phyloP scores from a whole-genome alignment of 2,329 filamentous ascomycete genomes.

The Arthrobotrys conoides region DNA sequence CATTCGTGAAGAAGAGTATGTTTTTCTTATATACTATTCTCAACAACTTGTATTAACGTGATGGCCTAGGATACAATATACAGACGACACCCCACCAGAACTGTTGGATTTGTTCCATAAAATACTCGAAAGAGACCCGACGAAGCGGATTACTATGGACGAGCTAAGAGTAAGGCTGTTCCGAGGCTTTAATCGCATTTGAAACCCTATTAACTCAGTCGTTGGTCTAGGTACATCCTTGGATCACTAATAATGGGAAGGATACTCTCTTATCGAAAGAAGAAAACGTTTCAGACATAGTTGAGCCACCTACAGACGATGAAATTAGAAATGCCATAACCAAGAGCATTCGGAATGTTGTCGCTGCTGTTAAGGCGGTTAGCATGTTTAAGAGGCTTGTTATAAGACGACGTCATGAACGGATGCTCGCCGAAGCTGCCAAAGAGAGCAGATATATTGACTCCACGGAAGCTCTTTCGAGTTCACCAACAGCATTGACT shows the following conservation, averaged over 20 bases:
- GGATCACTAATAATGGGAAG: conserved; percentile 85
- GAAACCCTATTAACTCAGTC: conserved; percentile 5
- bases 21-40: not conserved
- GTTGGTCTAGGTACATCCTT: conserved; percentile 80
- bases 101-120: conserved; percentile 81
- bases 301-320: conserved; percentile 88
- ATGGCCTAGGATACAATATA: conserved; percentile 70
- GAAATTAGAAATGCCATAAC: conserved; percentile 94
- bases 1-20: conserved; percentile 78
- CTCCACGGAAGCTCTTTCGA: conserved; percentile 41
- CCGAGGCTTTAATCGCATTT: not conserved
- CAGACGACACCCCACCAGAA: conserved; percentile 75
- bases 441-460: conserved; percentile 27
- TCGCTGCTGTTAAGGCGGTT: conserved; percentile 91
- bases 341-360: conserved; percentile 84
- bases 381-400: conserved; percentile 80
- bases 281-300: conserved; percentile 85
- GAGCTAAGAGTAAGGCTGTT: conserved; percentile 79
- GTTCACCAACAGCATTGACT: conserved; percentile 43
- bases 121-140: conserved; percentile 87
- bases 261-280: conserved; percentile 84
- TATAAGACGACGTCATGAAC: conserved; percentile 61
- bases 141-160: conserved; percentile 84
- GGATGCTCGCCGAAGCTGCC: conserved; percentile 38
- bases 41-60: not conserved